Conservation (phyloP, 2,329 filamentous ascomycete species). For the Cryphonectria naterciae region DNA sequence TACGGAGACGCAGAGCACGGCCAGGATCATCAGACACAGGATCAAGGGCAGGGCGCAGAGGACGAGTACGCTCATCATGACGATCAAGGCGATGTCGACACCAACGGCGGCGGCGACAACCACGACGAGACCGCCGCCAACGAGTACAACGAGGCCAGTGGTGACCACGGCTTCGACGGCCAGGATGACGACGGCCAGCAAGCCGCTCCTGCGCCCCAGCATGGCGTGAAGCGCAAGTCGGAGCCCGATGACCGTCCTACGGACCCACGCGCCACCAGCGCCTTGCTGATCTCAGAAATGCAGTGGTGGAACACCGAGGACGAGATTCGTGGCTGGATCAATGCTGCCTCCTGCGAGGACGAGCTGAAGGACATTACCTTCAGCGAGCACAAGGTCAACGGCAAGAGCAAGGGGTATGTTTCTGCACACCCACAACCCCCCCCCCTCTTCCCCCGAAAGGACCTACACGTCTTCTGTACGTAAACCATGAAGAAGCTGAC, state of each 20-base stretch:
- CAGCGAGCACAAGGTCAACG: constrained; percentile 98
- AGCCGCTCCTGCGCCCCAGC: constrained; percentile 41
- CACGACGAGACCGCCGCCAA: constrained; percentile 42
- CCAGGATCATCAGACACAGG: constrained; percentile 31
- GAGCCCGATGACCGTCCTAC: constrained; percentile 62
- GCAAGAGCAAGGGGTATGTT: constrained; percentile 93
- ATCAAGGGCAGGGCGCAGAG: constrained; percentile 48
- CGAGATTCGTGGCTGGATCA: constrained; percentile 85
- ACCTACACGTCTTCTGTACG: too few relatives aligned
- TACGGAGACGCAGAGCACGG: constrained; percentile 59
- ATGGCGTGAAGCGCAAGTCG: constrained; percentile 65
- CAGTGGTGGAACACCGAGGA: constrained; percentile 98
- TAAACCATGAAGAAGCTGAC: not conserved
- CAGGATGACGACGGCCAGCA: constrained; percentile 43
- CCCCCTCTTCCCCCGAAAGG: too few relatives aligned
- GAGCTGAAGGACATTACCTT: constrained; percentile 94
- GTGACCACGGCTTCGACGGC: constrained; percentile 33
- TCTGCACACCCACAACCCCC: not conserved
- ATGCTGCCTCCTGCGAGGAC: constrained; percentile 77
- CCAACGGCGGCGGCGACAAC: constrained; percentile 41
- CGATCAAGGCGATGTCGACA: constrained; percentile 43
- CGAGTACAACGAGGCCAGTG: constrained; percentile 40
- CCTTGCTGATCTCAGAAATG: constrained; percentile 84
- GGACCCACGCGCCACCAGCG: constrained; percentile 65
- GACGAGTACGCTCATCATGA: constrained; percentile 46